Base-by-base conservation (phyloP, 2,329 filamentous ascomycete genomes). In the Arachnomyces sp. region DNA sequence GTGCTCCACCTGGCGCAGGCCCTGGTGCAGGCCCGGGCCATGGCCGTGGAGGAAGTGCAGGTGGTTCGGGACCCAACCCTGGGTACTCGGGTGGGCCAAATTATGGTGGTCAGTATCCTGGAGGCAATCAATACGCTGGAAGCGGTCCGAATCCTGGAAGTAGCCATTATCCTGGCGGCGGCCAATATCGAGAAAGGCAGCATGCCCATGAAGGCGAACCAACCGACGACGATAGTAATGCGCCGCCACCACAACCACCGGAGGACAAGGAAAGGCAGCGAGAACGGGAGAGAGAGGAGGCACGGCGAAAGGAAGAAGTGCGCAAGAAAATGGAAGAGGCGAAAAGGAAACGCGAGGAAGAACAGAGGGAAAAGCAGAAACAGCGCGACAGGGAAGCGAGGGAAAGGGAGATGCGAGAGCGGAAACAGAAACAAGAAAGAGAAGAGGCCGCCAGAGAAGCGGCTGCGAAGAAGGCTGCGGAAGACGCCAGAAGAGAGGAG, bases 351-450 rank as follows among this genome's bases (percentile, higher is more conserved):
- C 57, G 59, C 25, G 61, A 61, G 45, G 60, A 63, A 38, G 60
- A 63, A 31, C 47, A 62, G 20, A 53, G 55, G 7, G 62, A 66
- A 42, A 60, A 61, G 34, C 55, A 65, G 38, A 53, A 54, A 31
- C 53, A 64, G 39, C 56, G 58, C 1, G 63, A 66, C 40, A 57
- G 59, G 16, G 63, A 66, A 40, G 58, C 55, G 7, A 63, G 64
- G 52, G 63, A 66, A 43, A 55, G 55, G 30, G 60, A 65, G 39
- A 47, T 63, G 25, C 55, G 56, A 31, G 59, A 64, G 45, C 60
- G 60, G 25, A 59, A 59, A 31, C 61, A 65, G 45, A 61, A 64
- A 40, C 52, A 64, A 13, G 63, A 65, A 7, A 42, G 40, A 31
- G 48, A 51, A 36, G 42, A 44, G 15, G 41, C 44, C 12, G 49